Base-by-base conservation (phyloP, 345 rosid genomes). In the Sapria himalayana region DNA sequence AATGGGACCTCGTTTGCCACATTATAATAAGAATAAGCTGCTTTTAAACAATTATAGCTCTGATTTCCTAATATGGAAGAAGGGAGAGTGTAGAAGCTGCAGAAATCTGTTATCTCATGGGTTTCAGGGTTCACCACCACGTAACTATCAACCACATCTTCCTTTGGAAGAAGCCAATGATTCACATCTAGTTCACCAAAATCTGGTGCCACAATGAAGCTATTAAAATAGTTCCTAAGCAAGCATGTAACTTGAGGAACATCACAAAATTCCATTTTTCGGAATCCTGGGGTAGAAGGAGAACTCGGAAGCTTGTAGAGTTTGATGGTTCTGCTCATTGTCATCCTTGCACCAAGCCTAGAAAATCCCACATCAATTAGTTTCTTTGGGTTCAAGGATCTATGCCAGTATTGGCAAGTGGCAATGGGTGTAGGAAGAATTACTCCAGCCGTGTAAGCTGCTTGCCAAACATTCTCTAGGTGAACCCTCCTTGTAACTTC, bases 341-440 rank as follows among this genome's bases (percentile, higher is more conserved):
- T 85, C 96, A 85, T 81, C 45, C 96, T 75, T 1, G 84, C 63
- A 29, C 92, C 93, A 2, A 85, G 81, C 63, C 92, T 69, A 3
- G 93, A 85, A 47, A 85, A 85, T 44, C 93, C 96, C 49, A 85
- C 93, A 67, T 81, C 93, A 41, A 85, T 81, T 34, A 85, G 93
- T 69, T 85, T 81, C 74, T 81, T 85, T 0, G 84, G 96, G 73
- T 85, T 85, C 66, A 85, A 32, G 7, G 96, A 85, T 57, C 96
- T 69, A 61, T 85, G 96, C 96, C 96, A 85, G 54, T 85, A 85
- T 46, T 74, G 96, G 45, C 86, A 81, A 15, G 92, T 81, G 10
- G 93, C 62, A 43, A 81, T 48, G 18, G 96, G 96, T 18, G 93
- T 85, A 0, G 96, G 96, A 63, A 85, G 80, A 51, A 81, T 56